Evolutionary conservation across 768 basidiomycete genomes (phyloP).

Genomic region (Kondoa malvinella): DNA sequence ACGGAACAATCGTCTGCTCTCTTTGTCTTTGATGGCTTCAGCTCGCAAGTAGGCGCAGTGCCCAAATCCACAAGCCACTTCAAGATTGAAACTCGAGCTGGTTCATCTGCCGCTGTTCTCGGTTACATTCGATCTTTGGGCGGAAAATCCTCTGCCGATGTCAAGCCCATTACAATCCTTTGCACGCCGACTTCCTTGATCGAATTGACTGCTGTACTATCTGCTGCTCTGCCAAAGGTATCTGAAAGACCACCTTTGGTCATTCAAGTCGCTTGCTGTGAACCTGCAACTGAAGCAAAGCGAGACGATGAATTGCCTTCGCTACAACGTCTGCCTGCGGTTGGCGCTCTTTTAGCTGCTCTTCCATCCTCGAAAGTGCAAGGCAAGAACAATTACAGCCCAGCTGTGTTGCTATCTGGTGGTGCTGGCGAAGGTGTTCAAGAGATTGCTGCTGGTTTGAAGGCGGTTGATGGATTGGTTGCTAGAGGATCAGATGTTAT

Average conservation of each 20-base stretch:
- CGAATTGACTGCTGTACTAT: constrained; percentile 60
- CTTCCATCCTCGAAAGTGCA: constrained; percentile 40
- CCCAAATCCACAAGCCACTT: constrained; percentile 1
- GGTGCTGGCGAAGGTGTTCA: constrained; percentile 58
- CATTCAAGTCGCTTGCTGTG: constrained; percentile 61
- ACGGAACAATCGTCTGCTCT: constrained; percentile 12
- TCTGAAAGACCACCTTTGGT: constrained; percentile 51
- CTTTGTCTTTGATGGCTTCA: constrained; percentile 17
- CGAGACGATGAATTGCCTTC: constrained; percentile 32
- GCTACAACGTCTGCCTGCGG: constrained; percentile 63
- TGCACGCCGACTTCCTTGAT: constrained; percentile 70
- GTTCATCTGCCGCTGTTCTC: constrained; percentile 13
- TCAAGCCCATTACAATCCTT: constrained; percentile 32
- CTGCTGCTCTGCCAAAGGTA: constrained; percentile 47
- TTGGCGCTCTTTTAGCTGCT: constrained; percentile 43
- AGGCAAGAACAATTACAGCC: constrained; percentile 36
- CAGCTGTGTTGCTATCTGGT: constrained; percentile 58
- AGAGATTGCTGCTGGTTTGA: constrained; percentile 60
- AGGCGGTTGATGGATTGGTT: constrained; percentile 39
- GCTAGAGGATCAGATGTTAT: constrained; percentile 46
- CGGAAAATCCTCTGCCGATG: neutral
- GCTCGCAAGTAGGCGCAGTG: neutral
- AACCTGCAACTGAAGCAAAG: constrained; percentile 40
- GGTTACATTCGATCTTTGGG: constrained; percentile 11
- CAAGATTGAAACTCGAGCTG: constrained; percentile 14